Percentiles rank a stretch among this genome's conserved stretches.
Evolutionary conservation across 164 flowering plant species (phyloP).

Genomic region (Brasenia schreberi): DNA sequence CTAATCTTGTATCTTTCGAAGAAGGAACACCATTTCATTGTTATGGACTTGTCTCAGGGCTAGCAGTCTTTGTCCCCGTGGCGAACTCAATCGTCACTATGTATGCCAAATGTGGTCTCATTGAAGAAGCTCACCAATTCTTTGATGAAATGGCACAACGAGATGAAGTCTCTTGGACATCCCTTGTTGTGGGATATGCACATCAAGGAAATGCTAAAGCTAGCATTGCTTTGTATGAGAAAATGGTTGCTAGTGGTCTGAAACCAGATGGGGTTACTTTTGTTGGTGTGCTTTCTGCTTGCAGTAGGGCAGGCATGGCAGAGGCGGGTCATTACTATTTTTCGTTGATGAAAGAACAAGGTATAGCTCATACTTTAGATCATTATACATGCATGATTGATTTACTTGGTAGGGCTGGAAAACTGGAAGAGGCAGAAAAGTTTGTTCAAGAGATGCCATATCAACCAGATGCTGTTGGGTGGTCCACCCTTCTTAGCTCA

Average conservation of each 20-base stretch:
- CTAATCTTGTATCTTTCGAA: constrained; percentile 74
- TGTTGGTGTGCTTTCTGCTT: constrained; percentile 76
- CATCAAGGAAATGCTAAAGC: constrained; percentile 74
- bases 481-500: constrained; percentile 73
- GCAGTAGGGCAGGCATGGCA: constrained; percentile 81
- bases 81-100: constrained; percentile 70
- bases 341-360: constrained; percentile 48
- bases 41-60: constrained; percentile 45
- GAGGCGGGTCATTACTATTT: constrained; percentile 56
- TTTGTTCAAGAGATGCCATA: constrained; percentile 64
- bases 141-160: constrained; percentile 50
- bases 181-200: constrained; percentile 67
- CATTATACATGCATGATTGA: constrained; percentile 91
- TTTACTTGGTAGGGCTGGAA: constrained; percentile 71
- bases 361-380: constrained; percentile 38
- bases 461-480: constrained; percentile 61
- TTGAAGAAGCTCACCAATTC: constrained; percentile 37
- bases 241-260: constrained; percentile 45
- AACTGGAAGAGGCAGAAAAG: constrained; percentile 56
- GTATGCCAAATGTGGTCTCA: constrained; percentile 76
- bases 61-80: constrained; percentile 44
- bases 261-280: constrained; percentile 83
- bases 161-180: constrained; percentile 91
- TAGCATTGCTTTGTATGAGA: constrained; percentile 55
- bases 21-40: constrained; percentile 79